Evolutionary conservation across 495 filamentous ascomycete species (phyloP), one percentile per base, ranked within the genome.

Genomic region (Neurospora sp.): DNA sequence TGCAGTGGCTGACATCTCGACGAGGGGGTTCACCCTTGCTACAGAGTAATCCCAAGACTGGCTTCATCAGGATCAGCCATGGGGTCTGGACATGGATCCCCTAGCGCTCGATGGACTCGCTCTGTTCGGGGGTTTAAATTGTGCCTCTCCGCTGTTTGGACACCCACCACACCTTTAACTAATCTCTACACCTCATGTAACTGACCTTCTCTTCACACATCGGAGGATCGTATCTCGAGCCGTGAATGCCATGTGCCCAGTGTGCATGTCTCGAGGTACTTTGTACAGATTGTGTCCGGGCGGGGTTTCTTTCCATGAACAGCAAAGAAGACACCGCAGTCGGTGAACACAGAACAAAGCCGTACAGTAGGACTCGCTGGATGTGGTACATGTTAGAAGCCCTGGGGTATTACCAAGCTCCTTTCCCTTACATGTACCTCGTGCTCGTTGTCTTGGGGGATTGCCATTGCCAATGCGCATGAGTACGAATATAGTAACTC

Each of bases 1-100:
- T 73, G n/a, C n/a, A n/a, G n/a, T n/a, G 72, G 74, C 72, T 72
- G 11, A 59, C 39, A 59, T 66, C 31, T 38, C 66, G 71, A 40
- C 72, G 74, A 78, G 72, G 76, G 74, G 46, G 72, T 69, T 66
- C 75, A 74, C 78, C 79, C 76, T 76, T 40, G 75, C 38, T 46
- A 72, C 39, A 39, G 39, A 59, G 40, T 71, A 72, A 72, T 72
- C 70, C 72, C 31, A 69, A 54, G 62, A 40, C 70, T 23, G 69
- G 72, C 75, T 75, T 70, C 70, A 71, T 74, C 71, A 78, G 73
- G 74, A 77, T 76, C 73, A 72, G 70, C 44, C 73, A 59, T 35
- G 54, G 27, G 54, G 23, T 27, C 27, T 66, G 54, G 27, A 37
- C 54, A 66, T 62, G 54, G 54, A 18, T 62, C 12, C 27, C 54